A percentile compares a stretch with the other conserved stretches of the same genome.
phyloP scores from a whole-genome alignment of 208 protist species.

The Strigomonas galati region DNA sequence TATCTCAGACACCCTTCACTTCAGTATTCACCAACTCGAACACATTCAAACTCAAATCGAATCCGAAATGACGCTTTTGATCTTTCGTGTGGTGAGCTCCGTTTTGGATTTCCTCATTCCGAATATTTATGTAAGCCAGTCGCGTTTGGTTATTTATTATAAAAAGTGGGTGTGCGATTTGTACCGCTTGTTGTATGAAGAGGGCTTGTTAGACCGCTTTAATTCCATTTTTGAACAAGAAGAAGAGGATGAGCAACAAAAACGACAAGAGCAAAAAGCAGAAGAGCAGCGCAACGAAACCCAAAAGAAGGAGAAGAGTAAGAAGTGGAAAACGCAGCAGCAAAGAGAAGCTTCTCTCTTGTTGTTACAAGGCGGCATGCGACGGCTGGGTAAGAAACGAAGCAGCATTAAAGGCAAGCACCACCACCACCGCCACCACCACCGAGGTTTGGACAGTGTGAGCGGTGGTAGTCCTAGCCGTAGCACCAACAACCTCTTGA shows the following conservation, averaged over 20 bases:
- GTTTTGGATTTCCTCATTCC: slow-evolving; percentile 78
- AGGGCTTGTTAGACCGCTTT: slow-evolving; percentile 63
- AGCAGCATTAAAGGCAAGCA: no score
- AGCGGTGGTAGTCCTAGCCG: no score
- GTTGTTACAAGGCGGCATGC: no score
- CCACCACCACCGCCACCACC: no score
- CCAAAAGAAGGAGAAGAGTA: no score
- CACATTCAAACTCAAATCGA: not conserved
- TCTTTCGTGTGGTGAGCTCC: slow-evolving; percentile 74
- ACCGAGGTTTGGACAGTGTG: no score
- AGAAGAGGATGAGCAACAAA: not conserved
- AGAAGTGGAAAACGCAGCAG: no score
- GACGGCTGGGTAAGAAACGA: no score
- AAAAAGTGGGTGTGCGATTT: slow-evolving; percentile 82
- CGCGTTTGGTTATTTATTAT: slow-evolving; percentile 63
- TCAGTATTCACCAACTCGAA: not conserved
- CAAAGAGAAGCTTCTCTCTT: no score
- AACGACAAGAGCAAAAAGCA: not conserved
- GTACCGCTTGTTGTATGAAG: slow-evolving; percentile 65
- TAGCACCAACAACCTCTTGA: not conserved
- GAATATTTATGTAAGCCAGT: slow-evolving; percentile 54
- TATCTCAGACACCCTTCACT: not conserved
- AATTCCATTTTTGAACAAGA: slow-evolving; percentile 29
- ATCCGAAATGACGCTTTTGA: slow-evolving; percentile 61
- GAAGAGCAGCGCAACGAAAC: not conserved